phyloP scores from a whole-genome alignment of 1,284 basidiomycete species.

The Apiotrichum laibachii region DNA sequence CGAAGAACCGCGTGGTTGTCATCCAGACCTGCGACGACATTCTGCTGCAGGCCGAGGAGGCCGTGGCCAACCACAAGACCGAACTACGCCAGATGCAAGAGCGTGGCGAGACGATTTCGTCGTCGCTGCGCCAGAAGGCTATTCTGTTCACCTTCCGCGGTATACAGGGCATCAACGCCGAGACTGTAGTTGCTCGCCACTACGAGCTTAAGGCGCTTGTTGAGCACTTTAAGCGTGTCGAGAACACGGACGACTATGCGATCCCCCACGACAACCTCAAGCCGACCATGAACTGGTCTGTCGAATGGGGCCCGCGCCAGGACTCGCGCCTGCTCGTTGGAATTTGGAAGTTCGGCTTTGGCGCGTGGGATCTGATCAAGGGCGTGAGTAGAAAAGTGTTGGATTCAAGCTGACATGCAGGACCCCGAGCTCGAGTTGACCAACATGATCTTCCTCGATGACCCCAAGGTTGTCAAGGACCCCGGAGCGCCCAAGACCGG shows the following conservation, averaged over 20 bases:
- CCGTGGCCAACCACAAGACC: slow-evolving; percentile 78
- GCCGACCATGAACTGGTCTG: slow-evolving; percentile 92
- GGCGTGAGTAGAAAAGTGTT: slow-evolving; percentile 22
- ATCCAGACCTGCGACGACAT: slow-evolving; percentile 90
- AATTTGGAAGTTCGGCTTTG: slow-evolving; percentile 90
- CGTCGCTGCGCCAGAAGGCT: slow-evolving; percentile 64
- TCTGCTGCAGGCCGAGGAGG: slow-evolving; percentile 76
- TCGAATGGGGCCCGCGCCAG: slow-evolving; percentile 88
- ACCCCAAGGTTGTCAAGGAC: slow-evolving; percentile 67
- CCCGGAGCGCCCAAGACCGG: slow-evolving; percentile 40
- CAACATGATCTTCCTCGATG: slow-evolving; percentile 96
- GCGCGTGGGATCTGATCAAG: slow-evolving; percentile 89
- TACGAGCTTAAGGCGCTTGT: slow-evolving; percentile 87
- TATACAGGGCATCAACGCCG: slow-evolving; percentile 93
- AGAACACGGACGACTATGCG: slow-evolving; percentile 75
- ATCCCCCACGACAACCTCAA: slow-evolving; percentile 91
- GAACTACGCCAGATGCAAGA: slow-evolving; percentile 72
- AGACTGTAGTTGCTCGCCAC: slow-evolving; percentile 87
- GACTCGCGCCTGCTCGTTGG: slow-evolving; percentile 94
- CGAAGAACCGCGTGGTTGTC: slow-evolving; percentile 93
- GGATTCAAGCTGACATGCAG: slow-evolving; percentile 46
- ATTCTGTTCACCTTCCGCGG: slow-evolving; percentile 86
- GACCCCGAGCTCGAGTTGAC: slow-evolving; percentile 78
- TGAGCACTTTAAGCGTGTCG: slow-evolving; percentile 65
- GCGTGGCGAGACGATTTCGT: slow-evolving; percentile 70